Percentiles rank a stretch among this genome's conserved stretches.
Conservation (phyloP, 2,329 filamentous ascomycete genomes). For the Myriosclerotinia scirpicola region DNA sequence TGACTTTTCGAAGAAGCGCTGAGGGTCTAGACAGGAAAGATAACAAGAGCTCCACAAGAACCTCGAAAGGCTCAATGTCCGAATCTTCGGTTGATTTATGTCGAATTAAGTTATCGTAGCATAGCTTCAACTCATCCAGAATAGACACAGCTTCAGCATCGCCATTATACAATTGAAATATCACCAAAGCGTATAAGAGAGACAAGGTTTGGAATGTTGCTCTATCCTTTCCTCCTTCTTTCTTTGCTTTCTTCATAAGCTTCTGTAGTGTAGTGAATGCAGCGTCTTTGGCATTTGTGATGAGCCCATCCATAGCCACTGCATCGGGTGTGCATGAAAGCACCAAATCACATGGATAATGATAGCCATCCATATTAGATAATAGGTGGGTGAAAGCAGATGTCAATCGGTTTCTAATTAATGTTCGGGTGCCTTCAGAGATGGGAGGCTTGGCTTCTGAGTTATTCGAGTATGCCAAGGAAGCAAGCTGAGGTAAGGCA, state of each 20-base stretch:
- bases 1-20: conserved; percentile 78
- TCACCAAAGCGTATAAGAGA: conserved; percentile 77
- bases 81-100: conserved; percentile 49
- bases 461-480: conserved; percentile 54
- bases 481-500: conserved; percentile 45
- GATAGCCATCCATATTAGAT: conserved; percentile 53
- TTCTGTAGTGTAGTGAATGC: conserved; percentile 55
- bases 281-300: conserved; percentile 53
- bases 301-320: conserved; percentile 56
- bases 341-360: conserved; percentile 42
- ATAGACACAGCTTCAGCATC: conserved; percentile 83
- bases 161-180: conserved; percentile 87
- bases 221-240: conserved; percentile 38
- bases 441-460: conserved; percentile 46
- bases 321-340: conserved; percentile 40
- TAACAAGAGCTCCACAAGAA: conserved; percentile 84
- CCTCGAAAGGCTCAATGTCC: conserved; percentile 61
- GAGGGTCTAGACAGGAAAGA: conserved; percentile 86
- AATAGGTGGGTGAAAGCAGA: conserved; percentile 60
- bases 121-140: conserved; percentile 76
- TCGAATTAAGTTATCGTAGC: conserved; percentile 62
- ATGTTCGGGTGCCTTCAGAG: conserved; percentile 54
- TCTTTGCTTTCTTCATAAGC: conserved; percentile 48
- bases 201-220: conserved; percentile 61
- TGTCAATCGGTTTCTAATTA: conserved; percentile 57